Evolutionary conservation across 805 yeast genomes (phyloP).

Genomic region (Pichia paraexigua): DNA sequence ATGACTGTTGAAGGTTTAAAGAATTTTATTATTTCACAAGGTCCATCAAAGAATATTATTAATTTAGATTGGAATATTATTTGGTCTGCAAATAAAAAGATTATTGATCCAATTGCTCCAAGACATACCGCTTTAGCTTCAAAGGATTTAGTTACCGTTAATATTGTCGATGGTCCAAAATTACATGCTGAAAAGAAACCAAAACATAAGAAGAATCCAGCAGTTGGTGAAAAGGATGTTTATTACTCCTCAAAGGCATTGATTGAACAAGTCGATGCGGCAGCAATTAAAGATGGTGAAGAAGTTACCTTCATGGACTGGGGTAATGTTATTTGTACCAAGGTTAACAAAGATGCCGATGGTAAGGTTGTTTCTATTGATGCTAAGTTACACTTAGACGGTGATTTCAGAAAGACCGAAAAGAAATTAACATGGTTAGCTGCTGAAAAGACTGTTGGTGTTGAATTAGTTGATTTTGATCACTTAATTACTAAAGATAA

Average conservation of each 20-base stretch:
- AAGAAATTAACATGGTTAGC: slow-evolving; percentile 96
- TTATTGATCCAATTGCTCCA: slow-evolving; percentile 95
- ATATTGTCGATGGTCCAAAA: slow-evolving; percentile 61
- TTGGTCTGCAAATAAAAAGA: slow-evolving; percentile 96
- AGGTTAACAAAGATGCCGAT: slow-evolving; percentile 53
- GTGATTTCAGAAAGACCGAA: slow-evolving; percentile 94
- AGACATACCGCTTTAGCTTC: slow-evolving; percentile 78
- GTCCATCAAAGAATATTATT: slow-evolving; percentile 95
- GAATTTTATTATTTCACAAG: slow-evolving; percentile 89
- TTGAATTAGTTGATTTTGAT: slow-evolving; percentile 85
- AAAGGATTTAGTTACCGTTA: slow-evolving; percentile 61
- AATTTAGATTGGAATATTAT: slow-evolving; percentile 96
- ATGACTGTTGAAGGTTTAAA: slow-evolving; percentile 98
- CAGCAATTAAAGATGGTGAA: slow-evolving; percentile 63
- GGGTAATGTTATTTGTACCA: slow-evolving; percentile 86
- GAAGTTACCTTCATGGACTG: slow-evolving; percentile 98
- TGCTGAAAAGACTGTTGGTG: slow-evolving; percentile 60
- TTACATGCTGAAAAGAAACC: slow-evolving; percentile 67
- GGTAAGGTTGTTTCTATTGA: slow-evolving; percentile 51
- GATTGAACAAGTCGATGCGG: slow-evolving; percentile 82
- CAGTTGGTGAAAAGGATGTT: slow-evolving; percentile 76
- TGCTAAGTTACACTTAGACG: slow-evolving; percentile 81
- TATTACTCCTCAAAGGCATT: slow-evolving; percentile 54
- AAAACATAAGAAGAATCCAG: slow-evolving; percentile 93
- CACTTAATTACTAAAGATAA: slow-evolving; percentile 93